Evolutionary conservation across 306 rosid genomes (phyloP), one percentile per base, ranked within the genome.

Genomic region (Elaeagnus macrophylla): DNA sequence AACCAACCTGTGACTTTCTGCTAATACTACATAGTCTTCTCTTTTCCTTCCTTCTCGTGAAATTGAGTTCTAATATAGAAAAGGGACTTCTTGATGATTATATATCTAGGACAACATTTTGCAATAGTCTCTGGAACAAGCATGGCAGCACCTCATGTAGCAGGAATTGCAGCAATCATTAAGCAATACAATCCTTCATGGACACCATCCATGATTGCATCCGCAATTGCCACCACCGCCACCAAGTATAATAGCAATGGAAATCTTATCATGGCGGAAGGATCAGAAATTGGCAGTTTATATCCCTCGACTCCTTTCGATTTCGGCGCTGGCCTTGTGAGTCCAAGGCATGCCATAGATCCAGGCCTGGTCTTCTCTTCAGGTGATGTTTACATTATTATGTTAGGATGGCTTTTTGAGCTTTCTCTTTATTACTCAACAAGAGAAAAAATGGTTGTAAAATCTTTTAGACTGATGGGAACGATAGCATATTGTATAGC

Each of bases 161-260:
- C 81, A n/a, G 97, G 95, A 43, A 78, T 84, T 25, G 96, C 96
- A 38, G 96, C 97, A 57, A 84, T 91, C n/a, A 70, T 86, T 14
- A 78, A 82, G 83, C 96, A 91, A 62, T 40, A 67, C 25, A 72
- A 86, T 69, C 96, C 97, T 61, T 72, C 58, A 44, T 91, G 95
- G 97, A 84, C 72, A 67, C 89, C 97, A 61, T 84, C 97, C 17
- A 82, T 86, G 94, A 75, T 84, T 59, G 81, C 89, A 48, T 86
- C 96, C 51, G 89, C 89, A 41, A 78, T 91, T 69, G 59, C 89
- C 69, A 91, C 96, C 69, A 86, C 97, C 3, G 76, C 87, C 60
- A 70, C 75, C 39, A 84, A 76, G 73, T 67, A 80, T 45, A 93
- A 84, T 39, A 71, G 51, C 42, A 69, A 70, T 38, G 93, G 96